These are phyloP conservation scores for Teunomyces stri DNA, from an alignment of 805 yeast species.

Conservation along the genomic window DNA sequence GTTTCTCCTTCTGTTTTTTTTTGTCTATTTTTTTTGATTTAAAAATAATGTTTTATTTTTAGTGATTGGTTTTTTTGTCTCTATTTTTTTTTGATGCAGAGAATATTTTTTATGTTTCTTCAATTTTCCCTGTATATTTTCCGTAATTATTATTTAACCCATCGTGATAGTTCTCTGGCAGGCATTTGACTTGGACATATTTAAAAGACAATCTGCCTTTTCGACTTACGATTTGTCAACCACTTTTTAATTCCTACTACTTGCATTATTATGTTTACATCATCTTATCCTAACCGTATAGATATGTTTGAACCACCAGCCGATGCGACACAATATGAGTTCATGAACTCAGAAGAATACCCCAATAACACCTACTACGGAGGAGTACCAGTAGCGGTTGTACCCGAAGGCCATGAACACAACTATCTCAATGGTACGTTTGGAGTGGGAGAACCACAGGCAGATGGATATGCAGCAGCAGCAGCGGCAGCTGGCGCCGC, in stretches of 20 bases:
- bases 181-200: background rate
- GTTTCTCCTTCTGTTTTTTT: background rate
- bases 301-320: conserved; percentile 19
- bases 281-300: conserved; percentile 10
- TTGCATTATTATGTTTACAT: conserved; percentile 1
- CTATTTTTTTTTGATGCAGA: background rate
- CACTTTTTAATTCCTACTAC: conserved; percentile 1
- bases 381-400: background rate
- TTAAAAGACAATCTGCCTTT: conserved; percentile 3
- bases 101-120: background rate
- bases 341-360: background rate
- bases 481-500: background rate
- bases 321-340: conserved; percentile 1
- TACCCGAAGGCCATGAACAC: background rate
- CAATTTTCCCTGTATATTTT: conserved; percentile 1
- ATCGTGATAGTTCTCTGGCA: conserved; percentile 1
- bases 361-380: background rate
- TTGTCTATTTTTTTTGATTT: background rate
- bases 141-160: conserved; percentile 3
- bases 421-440: conserved; percentile 1
- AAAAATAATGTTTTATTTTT: background rate
- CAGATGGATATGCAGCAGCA: background rate
- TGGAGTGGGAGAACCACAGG: background rate
- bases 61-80: background rate
- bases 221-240: background rate